A percentile compares a stretch with the other conserved stretches of the same genome.
Evolutionary conservation across 768 basidiomycete genomes (phyloP).

Genomic region (Suillus sp.): DNA sequence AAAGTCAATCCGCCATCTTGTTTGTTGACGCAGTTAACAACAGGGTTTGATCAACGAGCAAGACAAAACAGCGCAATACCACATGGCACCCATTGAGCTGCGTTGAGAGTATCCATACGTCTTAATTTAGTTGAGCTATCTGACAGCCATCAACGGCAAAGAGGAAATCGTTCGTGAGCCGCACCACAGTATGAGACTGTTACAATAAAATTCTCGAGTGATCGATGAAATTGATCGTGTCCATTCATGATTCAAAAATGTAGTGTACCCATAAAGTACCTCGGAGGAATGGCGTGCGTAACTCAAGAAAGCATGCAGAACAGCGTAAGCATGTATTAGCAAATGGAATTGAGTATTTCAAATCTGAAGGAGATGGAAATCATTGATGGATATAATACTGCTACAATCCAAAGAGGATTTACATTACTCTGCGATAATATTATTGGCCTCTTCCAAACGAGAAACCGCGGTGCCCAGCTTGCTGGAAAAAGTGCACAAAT

Average conservation of each 20-base stretch:
- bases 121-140: not conserved
- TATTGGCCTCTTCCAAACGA: conserved; percentile 34
- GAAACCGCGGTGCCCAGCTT: conserved; percentile 44
- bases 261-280: not conserved
- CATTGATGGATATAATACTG: not conserved
- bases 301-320: not conserved
- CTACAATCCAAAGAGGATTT: conserved; percentile 6
- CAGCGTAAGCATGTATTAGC: not conserved
- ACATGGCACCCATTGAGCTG: not conserved
- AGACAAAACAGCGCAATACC: not conserved
- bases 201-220: not conserved
- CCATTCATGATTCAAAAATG: too few relatives aligned
- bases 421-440: conserved; percentile 4
- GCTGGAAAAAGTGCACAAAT: conserved; percentile 86
- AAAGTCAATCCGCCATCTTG: not conserved
- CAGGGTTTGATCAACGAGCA: not conserved
- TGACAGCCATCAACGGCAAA: not conserved
- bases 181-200: too few relatives aligned
- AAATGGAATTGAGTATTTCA: not conserved
- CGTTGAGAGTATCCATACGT: not conserved
- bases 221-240: not conserved
- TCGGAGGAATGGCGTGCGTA: not conserved
- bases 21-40: not conserved
- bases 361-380: not conserved
- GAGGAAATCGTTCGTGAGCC: too few relatives aligned